Conservation (phyloP, 108 stramenopile species). For the Conticribra weissflogii region DNA sequence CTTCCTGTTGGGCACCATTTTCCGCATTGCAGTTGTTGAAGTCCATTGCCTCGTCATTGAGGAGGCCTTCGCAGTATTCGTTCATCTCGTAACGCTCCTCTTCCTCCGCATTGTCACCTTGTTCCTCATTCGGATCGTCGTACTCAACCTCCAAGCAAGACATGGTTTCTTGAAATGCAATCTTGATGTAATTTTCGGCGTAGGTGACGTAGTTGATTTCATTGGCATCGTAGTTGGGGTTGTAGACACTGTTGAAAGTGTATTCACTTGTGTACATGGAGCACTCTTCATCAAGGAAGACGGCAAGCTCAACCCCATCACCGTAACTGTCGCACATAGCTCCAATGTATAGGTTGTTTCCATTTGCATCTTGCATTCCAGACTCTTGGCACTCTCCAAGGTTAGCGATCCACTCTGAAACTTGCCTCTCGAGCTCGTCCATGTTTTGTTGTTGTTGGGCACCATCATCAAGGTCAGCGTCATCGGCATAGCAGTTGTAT, state of each 20-base stretch:
- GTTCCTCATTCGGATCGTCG: too few species aligned
- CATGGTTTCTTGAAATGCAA: conserved; percentile 21
- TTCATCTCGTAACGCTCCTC: conserved; percentile 9
- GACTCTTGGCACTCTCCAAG: conserved; percentile 1
- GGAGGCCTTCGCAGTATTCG: conserved; percentile 22
- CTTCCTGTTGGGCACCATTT: conserved; percentile 6
- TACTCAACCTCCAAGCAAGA: conserved; percentile 3
- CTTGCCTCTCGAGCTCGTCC: not conserved
- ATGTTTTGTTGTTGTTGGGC: not conserved
- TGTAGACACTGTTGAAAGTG: conserved; percentile 10
- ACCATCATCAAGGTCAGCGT: not conserved
- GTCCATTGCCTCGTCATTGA: conserved; percentile 16
- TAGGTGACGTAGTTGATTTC: conserved; percentile 17
- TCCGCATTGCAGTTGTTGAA: conserved; percentile 8
- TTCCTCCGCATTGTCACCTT: conserved; percentile 5
- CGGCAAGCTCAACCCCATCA: conserved; percentile 36
- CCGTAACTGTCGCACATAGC: conserved; percentile 24
- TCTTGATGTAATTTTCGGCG: conserved; percentile 30
- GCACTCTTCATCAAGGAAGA: conserved; percentile 24
- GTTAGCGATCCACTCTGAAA: conserved; percentile 1
- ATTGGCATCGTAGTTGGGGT: conserved; percentile 7
- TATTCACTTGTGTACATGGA: conserved; percentile 20
- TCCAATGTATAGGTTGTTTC: conserved; percentile 23
- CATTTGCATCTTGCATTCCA: conserved; percentile 1
- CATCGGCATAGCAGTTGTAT: not conserved